Evolutionary conservation across 805 yeast species (phyloP).

Genomic region (Wickerhamiella sorbophila): DNA sequence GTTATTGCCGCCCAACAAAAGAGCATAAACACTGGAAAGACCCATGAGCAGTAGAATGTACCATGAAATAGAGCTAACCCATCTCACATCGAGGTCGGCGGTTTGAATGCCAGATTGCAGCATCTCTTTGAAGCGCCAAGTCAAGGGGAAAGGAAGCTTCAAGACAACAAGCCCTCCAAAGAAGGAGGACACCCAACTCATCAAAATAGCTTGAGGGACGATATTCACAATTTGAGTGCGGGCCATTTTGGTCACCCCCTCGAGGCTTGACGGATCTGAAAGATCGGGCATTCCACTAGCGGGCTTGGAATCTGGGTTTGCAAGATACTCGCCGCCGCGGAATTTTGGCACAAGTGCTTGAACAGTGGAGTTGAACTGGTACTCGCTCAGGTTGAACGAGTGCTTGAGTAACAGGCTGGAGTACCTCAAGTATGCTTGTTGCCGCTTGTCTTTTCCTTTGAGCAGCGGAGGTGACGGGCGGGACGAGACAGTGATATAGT

Average conservation of each 20-base stretch:
- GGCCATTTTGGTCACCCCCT: constrained; percentile 59
- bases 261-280: constrained; percentile 55
- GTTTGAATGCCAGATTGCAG: constrained; percentile 78
- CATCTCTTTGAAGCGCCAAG: constrained; percentile 82
- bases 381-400: constrained; percentile 33
- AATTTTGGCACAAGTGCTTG: constrained; percentile 34
- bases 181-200: constrained; percentile 93
- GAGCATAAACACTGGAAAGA: constrained; percentile 59
- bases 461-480: constrained; percentile 43
- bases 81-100: constrained; percentile 71
- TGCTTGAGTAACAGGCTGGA: constrained; percentile 47
- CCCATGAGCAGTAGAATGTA: constrained; percentile 82
- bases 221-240: constrained; percentile 71
- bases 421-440: constrained; percentile 41
- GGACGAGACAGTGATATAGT: constrained; percentile 48
- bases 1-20: constrained; percentile 40
- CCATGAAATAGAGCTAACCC: constrained; percentile 94
- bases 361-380: constrained; percentile 41
- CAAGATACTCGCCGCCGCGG: constrained; percentile 40
- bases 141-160: constrained; percentile 84
- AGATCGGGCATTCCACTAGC: constrained; percentile 36
- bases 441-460: constrained; percentile 38
- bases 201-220: constrained; percentile 81
- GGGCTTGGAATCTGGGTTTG: constrained; percentile 31
- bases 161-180: constrained; percentile 82